Base-by-base conservation (phyloP, 1,284 basidiomycete species). In the Boletellus sp. region DNA sequence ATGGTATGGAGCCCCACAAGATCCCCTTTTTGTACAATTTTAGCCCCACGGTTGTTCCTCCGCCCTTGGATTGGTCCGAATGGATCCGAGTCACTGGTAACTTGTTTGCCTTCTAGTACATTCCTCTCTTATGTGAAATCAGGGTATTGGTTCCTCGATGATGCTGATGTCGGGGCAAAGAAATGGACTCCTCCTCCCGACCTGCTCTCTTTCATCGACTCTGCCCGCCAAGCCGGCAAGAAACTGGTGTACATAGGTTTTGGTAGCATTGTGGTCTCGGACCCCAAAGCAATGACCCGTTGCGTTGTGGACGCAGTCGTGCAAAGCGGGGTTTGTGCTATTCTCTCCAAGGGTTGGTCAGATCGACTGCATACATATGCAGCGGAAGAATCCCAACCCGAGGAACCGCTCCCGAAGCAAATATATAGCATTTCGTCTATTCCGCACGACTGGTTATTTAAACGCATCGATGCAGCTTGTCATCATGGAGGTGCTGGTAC, bases 11-110 rank as follows among this genome's bases (percentile, higher is more conserved):
- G 64, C 91, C 90, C 46, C 92, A 97, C 74, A 95, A 93, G 73
- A 91, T 96, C 40, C 96, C 96, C 1, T 98, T 99, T 76, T 72
- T 99, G 46, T 99, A 99, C 73, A 98, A 97, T 69, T 98, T 98
- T 67, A 95, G 91, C 64, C 90, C 93, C 0, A 80, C 82, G 8
- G 78, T 93, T 22, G 91, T 96, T 11, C 93, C 93, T 8, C 89
- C 86, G 19, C 94, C 94, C 6, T 71, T 97, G 49, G 96, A 99
- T 68, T 99, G 96, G 96, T 92, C 93, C 8, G 96, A 98, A 69
- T 97, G 95, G 92, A 97, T 98, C 56, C 88, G 92, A 48, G 86
- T 97, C 1, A 96, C 93, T 48, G 95, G 91, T 87, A 60, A 56
- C 49, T 48, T 39, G 11, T 51, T 37, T 47, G 33, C 42, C 32